phyloP scores from a whole-genome alignment of 1,284 basidiomycete genomes.

The Sutorius eximius region DNA sequence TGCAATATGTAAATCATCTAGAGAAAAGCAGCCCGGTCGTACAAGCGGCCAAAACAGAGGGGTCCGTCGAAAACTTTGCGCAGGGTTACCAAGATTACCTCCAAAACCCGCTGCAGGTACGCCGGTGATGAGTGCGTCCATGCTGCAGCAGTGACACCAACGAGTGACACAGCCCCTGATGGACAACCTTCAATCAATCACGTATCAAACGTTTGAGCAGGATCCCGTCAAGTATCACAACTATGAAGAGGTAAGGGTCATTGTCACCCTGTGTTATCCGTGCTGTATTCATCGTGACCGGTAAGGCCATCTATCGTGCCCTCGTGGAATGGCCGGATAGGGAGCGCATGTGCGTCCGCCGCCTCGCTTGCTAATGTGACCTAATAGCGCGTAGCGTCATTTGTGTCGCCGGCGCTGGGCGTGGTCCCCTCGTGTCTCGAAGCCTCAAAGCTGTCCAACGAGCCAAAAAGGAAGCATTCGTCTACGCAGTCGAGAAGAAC shows the following conservation, averaged over 20 bases:
- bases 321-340: conserved; percentile 66
- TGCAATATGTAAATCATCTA: conserved; percentile 85
- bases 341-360: conserved; percentile 52
- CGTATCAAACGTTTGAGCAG: conserved; percentile 97
- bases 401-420: conserved; percentile 92
- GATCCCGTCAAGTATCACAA: conserved; percentile 96
- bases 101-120: conserved; percentile 89
- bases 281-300: conserved; percentile 14
- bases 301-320: conserved; percentile 80
- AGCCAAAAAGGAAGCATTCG: conserved; percentile 60
- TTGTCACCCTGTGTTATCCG: conserved; percentile 11
- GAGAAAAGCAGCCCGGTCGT: conserved; percentile 72
- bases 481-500: conserved; percentile 97
- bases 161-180: conserved; percentile 74
- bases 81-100: conserved; percentile 94
- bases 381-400: conserved; percentile 57
- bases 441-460: conserved; percentile 79
- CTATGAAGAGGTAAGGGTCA: conserved; percentile 80
- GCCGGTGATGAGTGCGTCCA: conserved; percentile 4
- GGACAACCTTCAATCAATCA: conserved; percentile 94
- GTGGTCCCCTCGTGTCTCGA: conserved; percentile 91
- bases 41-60: conserved; percentile 56
- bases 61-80: conserved; percentile 86
- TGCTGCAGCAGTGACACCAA: conserved; percentile 6
- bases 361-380: conserved; percentile 17